Evolutionary conservation across 768 basidiomycete genomes (phyloP).

Genomic region (Megacollybia marginata): DNA sequence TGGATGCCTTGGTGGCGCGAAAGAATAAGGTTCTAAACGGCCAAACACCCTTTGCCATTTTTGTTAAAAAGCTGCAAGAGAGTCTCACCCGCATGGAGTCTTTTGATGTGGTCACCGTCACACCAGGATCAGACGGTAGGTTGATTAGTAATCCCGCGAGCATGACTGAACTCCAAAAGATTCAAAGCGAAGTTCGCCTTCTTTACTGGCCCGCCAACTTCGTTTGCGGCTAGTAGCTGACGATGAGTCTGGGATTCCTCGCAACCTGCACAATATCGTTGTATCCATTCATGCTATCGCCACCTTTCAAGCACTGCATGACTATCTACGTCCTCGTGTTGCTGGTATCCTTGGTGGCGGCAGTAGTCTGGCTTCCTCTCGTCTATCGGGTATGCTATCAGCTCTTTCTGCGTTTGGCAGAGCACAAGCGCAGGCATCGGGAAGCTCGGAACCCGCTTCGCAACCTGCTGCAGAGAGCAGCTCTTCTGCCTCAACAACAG

Average conservation of each 20-base stretch:
- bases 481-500: conserved; percentile 28
- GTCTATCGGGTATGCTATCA: conserved; percentile 87
- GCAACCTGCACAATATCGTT: conserved; percentile 81
- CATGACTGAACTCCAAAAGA: conserved; percentile 34
- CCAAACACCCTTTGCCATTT: conserved; percentile 60
- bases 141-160: background rate
- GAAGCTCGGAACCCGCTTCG: conserved; percentile 18
- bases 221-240: conserved; percentile 85
- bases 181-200: conserved; percentile 85
- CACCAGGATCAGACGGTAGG: conserved; percentile 75
- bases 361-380: conserved; percentile 32
- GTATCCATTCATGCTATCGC: conserved; percentile 98
- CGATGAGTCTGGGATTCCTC: conserved; percentile 84
- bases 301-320: conserved; percentile 94
- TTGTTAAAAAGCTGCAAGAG: conserved; percentile 96
- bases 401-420: conserved; percentile 75
- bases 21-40: conserved; percentile 34
- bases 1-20: conserved; percentile 66
- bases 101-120: conserved; percentile 89
- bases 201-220: conserved; percentile 86
- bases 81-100: conserved; percentile 91
- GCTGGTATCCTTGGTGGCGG: conserved; percentile 58
- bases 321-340: conserved; percentile 89
- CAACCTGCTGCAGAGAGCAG: conserved; percentile 20
- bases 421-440: conserved; percentile 22